A percentile compares a stretch with the other conserved stretches of the same genome.
phyloP scores from a whole-genome alignment of 441 rosid genomes.

The Arabidopsis lyrata region DNA sequence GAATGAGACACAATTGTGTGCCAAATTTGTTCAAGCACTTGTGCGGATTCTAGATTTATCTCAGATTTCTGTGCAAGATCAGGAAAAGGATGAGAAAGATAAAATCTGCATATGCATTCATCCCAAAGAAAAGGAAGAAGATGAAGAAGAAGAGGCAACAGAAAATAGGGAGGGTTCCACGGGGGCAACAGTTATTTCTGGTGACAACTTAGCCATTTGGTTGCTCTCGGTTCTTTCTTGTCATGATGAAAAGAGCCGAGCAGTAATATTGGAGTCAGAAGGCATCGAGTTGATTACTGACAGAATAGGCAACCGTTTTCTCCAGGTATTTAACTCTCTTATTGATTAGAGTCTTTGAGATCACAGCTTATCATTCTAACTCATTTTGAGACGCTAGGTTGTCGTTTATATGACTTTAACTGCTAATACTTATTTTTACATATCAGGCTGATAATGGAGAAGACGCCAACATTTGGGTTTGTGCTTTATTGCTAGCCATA shows the following conservation, averaged over 20 bases:
- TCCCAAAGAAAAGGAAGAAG: slow-evolving; percentile 63
- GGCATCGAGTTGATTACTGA: slow-evolving; percentile 90
- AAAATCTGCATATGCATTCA: slow-evolving; percentile 69
- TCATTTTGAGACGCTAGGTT: slow-evolving; percentile 11
- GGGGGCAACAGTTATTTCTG: slow-evolving; percentile 74
- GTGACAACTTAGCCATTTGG: slow-evolving; percentile 87
- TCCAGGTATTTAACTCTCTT: slow-evolving; percentile 68
- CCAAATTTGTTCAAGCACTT: slow-evolving; percentile 80
- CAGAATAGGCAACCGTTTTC: slow-evolving; percentile 68
- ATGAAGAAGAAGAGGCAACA: slow-evolving; percentile 70
- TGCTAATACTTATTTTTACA: slow-evolving; percentile 27
- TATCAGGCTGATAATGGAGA: slow-evolving; percentile 87
- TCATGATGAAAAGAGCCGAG: slow-evolving; percentile 85
- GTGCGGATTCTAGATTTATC: slow-evolving; percentile 69
- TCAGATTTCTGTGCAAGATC: slow-evolving; percentile 60
- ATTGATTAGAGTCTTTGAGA: slow-evolving; percentile 4
- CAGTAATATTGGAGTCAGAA: slow-evolving; percentile 91
- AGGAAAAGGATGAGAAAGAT: slow-evolving; percentile 57
- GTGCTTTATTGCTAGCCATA: slow-evolving; percentile 93
- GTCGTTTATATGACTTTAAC: slow-evolving; percentile 1
- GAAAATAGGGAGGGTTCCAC: slow-evolving; percentile 57
- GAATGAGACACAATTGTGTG: slow-evolving; percentile 73
- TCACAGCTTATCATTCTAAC: slow-evolving; percentile 3
- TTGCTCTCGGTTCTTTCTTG: slow-evolving; percentile 96
- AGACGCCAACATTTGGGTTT: slow-evolving; percentile 95